Evolutionary conservation across 2,329 filamentous ascomycete genomes (phyloP).

Genomic region (Meredithiella fracta): DNA sequence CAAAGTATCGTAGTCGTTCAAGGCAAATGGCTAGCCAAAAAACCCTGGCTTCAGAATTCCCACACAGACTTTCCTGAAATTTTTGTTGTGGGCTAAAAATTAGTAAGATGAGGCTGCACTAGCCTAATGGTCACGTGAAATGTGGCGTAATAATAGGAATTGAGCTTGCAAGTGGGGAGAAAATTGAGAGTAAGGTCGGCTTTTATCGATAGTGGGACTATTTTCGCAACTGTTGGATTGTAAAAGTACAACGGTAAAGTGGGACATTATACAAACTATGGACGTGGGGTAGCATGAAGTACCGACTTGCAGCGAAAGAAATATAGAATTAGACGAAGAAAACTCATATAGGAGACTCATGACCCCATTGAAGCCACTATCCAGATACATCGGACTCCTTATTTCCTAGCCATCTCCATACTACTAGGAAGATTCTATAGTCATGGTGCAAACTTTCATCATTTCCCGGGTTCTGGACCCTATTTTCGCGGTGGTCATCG

Average conservation of each 20-base stretch:
- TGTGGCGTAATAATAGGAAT: background rate
- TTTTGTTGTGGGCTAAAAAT: constrained; percentile 19
- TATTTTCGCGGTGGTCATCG: constrained; percentile 41
- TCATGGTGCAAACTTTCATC: constrained; percentile 35
- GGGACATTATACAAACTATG: background rate
- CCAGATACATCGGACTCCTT: background rate
- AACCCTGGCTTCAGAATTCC: constrained; percentile 14
- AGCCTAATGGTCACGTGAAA: constrained; percentile 24
- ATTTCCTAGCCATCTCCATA: background rate
- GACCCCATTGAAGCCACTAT: background rate
- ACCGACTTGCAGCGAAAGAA: background rate
- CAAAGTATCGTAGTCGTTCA: constrained; percentile 4
- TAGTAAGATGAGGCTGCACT: constrained; percentile 24
- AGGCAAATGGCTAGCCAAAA: constrained; percentile 7
- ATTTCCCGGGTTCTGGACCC: constrained; percentile 43
- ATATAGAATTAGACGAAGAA: background rate
- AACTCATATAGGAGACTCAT: background rate
- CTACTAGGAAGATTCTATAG: background rate
- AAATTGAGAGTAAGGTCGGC: background rate
- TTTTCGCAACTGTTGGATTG: no score
- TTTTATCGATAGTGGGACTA: background rate
- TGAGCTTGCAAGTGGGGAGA: background rate
- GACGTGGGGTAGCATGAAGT: background rate
- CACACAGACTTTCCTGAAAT: constrained; percentile 9
- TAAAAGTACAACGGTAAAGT: background rate